Evolutionary conservation across 495 filamentous ascomycete genomes (phyloP).

Genomic region (Penicillium paxilli): DNA sequence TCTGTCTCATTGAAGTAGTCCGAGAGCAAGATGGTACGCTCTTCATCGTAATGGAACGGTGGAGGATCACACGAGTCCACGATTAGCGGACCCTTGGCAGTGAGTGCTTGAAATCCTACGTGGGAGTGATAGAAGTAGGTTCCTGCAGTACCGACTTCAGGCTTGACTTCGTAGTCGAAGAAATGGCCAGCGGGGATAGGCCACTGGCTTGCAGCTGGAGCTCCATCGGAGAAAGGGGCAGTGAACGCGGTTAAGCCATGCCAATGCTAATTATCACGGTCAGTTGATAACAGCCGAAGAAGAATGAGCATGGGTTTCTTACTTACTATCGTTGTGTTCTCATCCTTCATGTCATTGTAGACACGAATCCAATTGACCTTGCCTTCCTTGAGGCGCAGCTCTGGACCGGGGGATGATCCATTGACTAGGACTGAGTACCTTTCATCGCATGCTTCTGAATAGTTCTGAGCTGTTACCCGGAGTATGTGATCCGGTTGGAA

Average conservation of each 20-base stretch:
- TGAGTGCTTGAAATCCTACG: slow-evolving; percentile 55
- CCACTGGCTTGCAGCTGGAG: slow-evolving; percentile 55
- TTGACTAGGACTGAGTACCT: slow-evolving; percentile 51
- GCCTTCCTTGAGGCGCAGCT: slow-evolving; percentile 46
- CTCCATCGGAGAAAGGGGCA: slow-evolving; percentile 58
- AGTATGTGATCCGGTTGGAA: slow-evolving; percentile 54
- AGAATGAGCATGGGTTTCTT: slow-evolving; percentile 4
- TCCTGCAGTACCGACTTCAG: slow-evolving; percentile 48
- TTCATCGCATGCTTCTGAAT: slow-evolving; percentile 42
- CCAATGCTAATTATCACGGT: slow-evolving; percentile 50
- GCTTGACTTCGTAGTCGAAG: slow-evolving; percentile 61
- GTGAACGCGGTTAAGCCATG: slow-evolving; percentile 56
- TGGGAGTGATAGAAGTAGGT: slow-evolving; percentile 65
- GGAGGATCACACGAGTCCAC: slow-evolving; percentile 41
- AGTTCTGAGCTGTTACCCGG: slow-evolving; percentile 37
- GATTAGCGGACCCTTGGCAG: slow-evolving; percentile 53
- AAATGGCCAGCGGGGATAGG: slow-evolving; percentile 57
- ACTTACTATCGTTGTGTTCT: slow-evolving; percentile 55
- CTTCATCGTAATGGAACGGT: slow-evolving; percentile 56
- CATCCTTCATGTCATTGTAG: slow-evolving; percentile 55
- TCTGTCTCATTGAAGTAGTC: slow-evolving; percentile 53
- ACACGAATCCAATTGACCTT: slow-evolving; percentile 57
- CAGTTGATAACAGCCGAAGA: slow-evolving; percentile 13
- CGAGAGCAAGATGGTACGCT: slow-evolving; percentile 51
- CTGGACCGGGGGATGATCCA: slow-evolving; percentile 53